Base-by-base conservation (phyloP, 2,329 filamentous ascomycete species). In the Xylariomycetidae sp. region DNA sequence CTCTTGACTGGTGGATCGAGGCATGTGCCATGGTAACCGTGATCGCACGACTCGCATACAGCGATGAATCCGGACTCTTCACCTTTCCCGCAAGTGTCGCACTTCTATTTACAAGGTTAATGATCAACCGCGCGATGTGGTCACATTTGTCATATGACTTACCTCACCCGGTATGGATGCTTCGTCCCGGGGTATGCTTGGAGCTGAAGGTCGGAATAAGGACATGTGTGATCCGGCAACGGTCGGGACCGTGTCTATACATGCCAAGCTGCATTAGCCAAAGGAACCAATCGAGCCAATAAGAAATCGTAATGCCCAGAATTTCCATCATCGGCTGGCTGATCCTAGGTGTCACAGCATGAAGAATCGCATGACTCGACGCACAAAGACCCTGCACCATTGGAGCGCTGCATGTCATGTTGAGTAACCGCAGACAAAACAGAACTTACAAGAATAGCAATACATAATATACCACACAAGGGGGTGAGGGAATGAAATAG, bases 221-320 rank as follows among this genome's bases (percentile, higher is more conserved):
- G 87, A 92, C 88, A 97, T 97, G 63, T 97, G 88, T 33, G 90
- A 97, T 34, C 92, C 92, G 45, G 88, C 88, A 47, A 98, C 88
- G 20, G 87, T 95, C 27, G 90, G 88, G 22, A 82, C 75, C 27
- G 70, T 67, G 61, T 79, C 75, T 70, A 56, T 45, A 61, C 41
- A 50, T n/a, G 8, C 50, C 44, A 51, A 36, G 30, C 9, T 48
- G 44, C 41, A 56, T 64, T 62, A 66, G 64, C 55, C 39, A 37
- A 27, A n/a, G 34, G 16, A 30, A 37, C 36, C 15, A 33, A 40
- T 38, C 23, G 36, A 35, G 33, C 50, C 46, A 57, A 56, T 52
- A 27, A 49, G 37, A n/a, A 36, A 27, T 23, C 16, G n/a, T n/a
- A 29, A 31, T 29, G 26, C 27, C 16, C 22, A 20, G 22, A 15